Percentiles rank a stretch among this genome's conserved stretches.
These are phyloP conservation scores for Nicotiana otophora DNA, from an alignment of 257 asterid species.

Conservation along the genomic window DNA sequence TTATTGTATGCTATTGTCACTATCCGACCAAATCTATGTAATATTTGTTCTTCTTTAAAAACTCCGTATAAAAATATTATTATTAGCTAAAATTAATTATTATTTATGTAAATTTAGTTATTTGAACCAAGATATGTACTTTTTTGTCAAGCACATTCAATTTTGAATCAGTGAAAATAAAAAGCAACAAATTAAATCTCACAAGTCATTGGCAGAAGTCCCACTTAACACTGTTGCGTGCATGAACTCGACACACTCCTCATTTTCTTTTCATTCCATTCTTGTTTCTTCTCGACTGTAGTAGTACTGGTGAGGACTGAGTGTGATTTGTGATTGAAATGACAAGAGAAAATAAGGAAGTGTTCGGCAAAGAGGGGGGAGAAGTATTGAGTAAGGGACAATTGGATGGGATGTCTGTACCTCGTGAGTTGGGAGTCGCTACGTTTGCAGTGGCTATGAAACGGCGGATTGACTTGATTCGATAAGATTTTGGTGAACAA, in stretches of 20 bases:
- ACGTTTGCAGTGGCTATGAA: background rate
- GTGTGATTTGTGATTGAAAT: slow-evolving; percentile 4
- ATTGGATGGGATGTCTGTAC: slow-evolving; percentile 8
- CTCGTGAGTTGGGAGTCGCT: background rate
- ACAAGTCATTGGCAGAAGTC: background rate
- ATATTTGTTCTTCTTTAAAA: no score
- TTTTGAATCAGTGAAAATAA: no score
- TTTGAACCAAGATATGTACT: no score
- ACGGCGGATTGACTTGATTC: background rate
- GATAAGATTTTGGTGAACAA: no score
- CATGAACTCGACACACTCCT: background rate
- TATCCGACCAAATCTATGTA: no score
- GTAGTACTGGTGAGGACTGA: background rate
- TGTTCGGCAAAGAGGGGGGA: background rate
- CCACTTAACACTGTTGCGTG: background rate
- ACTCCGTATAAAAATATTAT: no score
- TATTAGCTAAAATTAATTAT: no score
- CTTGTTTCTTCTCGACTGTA: background rate
- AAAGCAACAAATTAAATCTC: background rate
- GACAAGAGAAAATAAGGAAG: background rate
- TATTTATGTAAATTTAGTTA: no score
- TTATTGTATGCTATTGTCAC: no score
- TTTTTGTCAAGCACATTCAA: no score
- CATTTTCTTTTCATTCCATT: background rate
- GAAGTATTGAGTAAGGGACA: background rate